These are phyloP conservation scores for Cornus controversa DNA, from an alignment of 148 eudicot genomes.

Conservation along the genomic window DNA sequence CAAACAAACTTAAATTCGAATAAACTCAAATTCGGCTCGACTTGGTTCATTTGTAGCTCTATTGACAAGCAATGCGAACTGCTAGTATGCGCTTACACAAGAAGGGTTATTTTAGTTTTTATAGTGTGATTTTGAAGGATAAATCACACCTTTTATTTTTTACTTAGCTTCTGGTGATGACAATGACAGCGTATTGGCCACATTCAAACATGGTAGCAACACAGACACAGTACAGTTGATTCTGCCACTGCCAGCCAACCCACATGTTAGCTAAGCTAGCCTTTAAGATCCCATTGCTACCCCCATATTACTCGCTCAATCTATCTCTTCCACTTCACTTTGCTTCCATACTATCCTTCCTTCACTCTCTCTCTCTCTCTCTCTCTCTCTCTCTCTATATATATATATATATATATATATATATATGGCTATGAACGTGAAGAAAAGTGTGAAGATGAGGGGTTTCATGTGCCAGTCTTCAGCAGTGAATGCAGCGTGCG, in stretches of 20 bases:
- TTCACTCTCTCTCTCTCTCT: neutral
- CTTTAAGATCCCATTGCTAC: neutral
- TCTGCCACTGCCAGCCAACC: conserved; percentile 6
- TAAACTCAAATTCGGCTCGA: no score
- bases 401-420: neutral
- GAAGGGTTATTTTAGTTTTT: neutral
- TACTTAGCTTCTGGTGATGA: neutral
- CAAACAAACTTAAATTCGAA: no score
- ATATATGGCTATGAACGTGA: conserved; percentile 17
- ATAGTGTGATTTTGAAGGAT: neutral
- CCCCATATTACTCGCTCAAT: neutral
- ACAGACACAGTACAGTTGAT: neutral
- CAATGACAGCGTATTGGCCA: neutral
- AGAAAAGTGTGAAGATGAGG: conserved; percentile 34
- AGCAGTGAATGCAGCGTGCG: conserved; percentile 39
- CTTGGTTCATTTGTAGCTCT: no score
- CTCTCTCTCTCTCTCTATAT: neutral
- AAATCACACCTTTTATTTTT: neutral
- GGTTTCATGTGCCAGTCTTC: conserved; percentile 67
- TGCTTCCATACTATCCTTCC: neutral
- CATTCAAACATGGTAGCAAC: neutral
- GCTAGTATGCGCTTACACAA: no score
- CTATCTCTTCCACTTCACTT: neutral
- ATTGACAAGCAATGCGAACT: no score
- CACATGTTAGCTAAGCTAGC: neutral